Conservation (phyloP, 108 stramenopile genomes). For the Discostella stelligeroides region DNA sequence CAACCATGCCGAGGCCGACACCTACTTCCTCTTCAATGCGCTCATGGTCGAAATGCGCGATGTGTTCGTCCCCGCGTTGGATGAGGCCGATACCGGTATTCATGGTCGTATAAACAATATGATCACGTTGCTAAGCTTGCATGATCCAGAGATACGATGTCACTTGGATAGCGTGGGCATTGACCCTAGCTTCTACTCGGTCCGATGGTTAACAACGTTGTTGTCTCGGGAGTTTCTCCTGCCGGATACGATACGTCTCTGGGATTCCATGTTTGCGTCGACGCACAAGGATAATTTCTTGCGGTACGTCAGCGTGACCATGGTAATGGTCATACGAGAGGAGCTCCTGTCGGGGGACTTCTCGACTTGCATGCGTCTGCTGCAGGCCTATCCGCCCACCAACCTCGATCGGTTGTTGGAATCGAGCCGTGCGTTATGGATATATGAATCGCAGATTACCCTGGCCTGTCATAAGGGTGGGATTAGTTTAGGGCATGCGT, state of each 20-base stretch:
- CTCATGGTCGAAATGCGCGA: constrained; percentile 92
- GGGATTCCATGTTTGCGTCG: constrained; percentile 95
- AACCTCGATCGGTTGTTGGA: constrained; percentile 75
- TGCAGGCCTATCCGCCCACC: constrained; percentile 80
- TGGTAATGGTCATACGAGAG: constrained; percentile 89
- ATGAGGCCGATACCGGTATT: constrained; percentile 85
- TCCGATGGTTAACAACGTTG: constrained; percentile 96
- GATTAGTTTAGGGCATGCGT: constrained; percentile 67
- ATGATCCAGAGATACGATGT: constrained; percentile 87
- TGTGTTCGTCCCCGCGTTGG: constrained; percentile 87
- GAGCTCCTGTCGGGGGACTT: constrained; percentile 82
- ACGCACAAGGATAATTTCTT: constrained; percentile 91
- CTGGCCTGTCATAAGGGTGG: constrained; percentile 80
- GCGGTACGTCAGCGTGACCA: constrained; percentile 90
- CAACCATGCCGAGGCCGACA: constrained; percentile 87
- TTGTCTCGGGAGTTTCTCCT: constrained; percentile 94
- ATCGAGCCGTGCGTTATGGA: constrained; percentile 76
- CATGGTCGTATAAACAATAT: constrained; percentile 86
- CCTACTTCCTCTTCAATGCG: constrained; percentile 90
- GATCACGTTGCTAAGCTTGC: constrained; percentile 67
- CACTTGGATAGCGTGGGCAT: constrained; percentile 86
- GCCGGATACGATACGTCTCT: constrained; percentile 95
- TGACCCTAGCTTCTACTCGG: constrained; percentile 86
- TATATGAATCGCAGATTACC: constrained; percentile 85
- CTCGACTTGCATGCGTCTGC: constrained; percentile 64